These are phyloP conservation scores for Corchorus capsularis DNA, from an alignment of 345 rosid species.

Conservation along the genomic window DNA sequence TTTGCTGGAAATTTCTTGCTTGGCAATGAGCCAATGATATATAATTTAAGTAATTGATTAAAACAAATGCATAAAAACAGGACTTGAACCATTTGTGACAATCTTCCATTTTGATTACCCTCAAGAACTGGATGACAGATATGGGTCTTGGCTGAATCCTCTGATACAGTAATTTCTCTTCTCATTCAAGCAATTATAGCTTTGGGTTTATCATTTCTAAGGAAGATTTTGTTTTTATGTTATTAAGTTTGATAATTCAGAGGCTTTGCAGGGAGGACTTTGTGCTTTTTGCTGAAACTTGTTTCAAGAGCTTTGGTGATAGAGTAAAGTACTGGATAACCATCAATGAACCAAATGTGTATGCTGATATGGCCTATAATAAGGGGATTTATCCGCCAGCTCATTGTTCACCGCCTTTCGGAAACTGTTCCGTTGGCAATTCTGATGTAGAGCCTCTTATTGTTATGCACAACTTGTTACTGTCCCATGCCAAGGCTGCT, in stretches of 20 bases:
- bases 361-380: constrained; percentile 36
- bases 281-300: constrained; percentile 35
- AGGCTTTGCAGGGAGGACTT: constrained; percentile 43
- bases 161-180: too few relatives aligned
- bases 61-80: too few relatives aligned
- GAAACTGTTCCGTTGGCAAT: constrained; percentile 44
- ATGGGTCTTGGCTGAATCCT: too few relatives aligned
- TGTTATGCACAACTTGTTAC: constrained; percentile 42
- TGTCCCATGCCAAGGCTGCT: constrained; percentile 42
- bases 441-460: constrained; percentile 40
- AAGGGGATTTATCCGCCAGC: constrained; percentile 41
- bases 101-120: too few relatives aligned
- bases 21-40: background rate
- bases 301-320: constrained; percentile 49
- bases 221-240: background rate
- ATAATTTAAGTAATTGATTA: too few relatives aligned
- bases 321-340: constrained; percentile 47
- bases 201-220: too few relatives aligned
- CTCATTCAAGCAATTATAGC: too few relatives aligned
- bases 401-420: constrained; percentile 44
- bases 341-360: constrained; percentile 42
- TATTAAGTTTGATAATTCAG: background rate
- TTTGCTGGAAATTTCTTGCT: background rate
- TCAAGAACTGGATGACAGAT: too few relatives aligned
- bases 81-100: too few relatives aligned